A percentile compares a stretch with the other conserved stretches of the same genome.
Evolutionary conservation across 2,329 filamentous ascomycete genomes (phyloP).

Genomic region (Beauveria pseudobassiana): DNA sequence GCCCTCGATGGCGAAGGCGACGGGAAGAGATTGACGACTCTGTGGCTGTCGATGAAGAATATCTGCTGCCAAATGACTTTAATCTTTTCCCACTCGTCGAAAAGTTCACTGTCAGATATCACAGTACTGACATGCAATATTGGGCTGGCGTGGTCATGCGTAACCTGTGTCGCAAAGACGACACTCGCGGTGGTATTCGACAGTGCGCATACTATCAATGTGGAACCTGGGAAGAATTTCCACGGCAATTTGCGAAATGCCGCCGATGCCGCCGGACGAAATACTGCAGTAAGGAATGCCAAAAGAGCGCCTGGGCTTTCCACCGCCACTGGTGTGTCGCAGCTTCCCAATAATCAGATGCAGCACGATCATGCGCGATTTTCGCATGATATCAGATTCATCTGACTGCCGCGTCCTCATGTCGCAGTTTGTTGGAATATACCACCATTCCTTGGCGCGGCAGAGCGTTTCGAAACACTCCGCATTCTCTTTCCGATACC

Average conservation of each 20-base stretch:
- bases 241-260: conserved; percentile 96
- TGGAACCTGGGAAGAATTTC: conserved; percentile 96
- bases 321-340: conserved; percentile 96
- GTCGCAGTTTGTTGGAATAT: conserved; percentile 21
- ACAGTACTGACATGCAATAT: conserved; percentile 97
- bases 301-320: conserved; percentile 97
- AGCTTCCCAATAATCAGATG: conserved; percentile 44
- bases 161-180: conserved; percentile 96
- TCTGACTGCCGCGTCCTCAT: conserved; percentile 1
- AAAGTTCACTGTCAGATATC: conserved; percentile 93
- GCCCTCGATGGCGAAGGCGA: conserved; percentile 65
- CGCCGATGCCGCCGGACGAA: conserved; percentile 92
- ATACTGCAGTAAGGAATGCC: conserved; percentile 99
- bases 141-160: conserved; percentile 99
- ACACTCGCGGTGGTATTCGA: conserved; percentile 84
- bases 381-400: conserved; percentile 21
- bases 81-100: conserved; percentile 98
- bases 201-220: conserved; percentile 98
- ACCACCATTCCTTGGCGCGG: conserved; percentile 33
- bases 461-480: conserved; percentile 34
- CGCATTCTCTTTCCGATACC: conserved; percentile 38
- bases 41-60: conserved; percentile 73
- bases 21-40: conserved; percentile 38
- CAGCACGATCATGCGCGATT: not conserved
- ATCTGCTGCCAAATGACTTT: conserved; percentile 85